These are phyloP conservation scores for Linum lewisii DNA, from an alignment of 345 rosid genomes.

Conservation along the genomic window DNA sequence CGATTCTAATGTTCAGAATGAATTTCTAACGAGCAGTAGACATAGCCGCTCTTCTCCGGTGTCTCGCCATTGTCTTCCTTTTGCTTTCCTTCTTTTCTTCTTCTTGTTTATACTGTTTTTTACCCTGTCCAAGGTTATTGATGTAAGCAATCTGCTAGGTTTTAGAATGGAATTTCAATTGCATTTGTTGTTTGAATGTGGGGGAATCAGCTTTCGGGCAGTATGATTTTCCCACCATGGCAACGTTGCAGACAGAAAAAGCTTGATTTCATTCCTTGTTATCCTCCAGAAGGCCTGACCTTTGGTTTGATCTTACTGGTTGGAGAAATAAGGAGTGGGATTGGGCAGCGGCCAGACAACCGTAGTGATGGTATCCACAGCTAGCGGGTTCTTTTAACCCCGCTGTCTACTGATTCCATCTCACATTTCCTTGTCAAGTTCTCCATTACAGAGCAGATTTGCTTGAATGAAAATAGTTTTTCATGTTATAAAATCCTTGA, in stretches of 20 bases:
- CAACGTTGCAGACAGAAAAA: constrained; percentile 34
- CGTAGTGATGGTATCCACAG: constrained; percentile 58
- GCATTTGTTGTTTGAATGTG: constrained; percentile 24
- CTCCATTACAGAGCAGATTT: neutral
- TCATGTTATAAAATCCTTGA: too few species aligned
- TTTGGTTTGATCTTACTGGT: too few species aligned
- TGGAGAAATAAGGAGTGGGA: constrained; percentile 2
- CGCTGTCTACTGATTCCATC: constrained; percentile 48
- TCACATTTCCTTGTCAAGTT: constrained; percentile 17
- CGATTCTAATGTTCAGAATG: too few species aligned
- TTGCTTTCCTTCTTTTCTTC: too few species aligned
- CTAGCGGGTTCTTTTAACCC: constrained; percentile 22
- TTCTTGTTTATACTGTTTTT: too few species aligned
- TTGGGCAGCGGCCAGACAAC: constrained; percentile 67
- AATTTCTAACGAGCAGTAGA: too few species aligned
- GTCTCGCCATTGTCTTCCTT: too few species aligned
- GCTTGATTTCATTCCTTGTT: constrained; percentile 18
- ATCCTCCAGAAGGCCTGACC: too few species aligned
- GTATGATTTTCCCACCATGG: constrained; percentile 4
- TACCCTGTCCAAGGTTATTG: too few species aligned
- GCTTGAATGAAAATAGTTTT: neutral
- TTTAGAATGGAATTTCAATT: neutral
- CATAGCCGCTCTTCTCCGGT: too few species aligned
- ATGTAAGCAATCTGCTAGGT: too few species aligned
- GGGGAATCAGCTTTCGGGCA: constrained; percentile 8